Base-by-base conservation (phyloP, 2,329 filamentous ascomycete species). In the Verticillium klebahnii region DNA sequence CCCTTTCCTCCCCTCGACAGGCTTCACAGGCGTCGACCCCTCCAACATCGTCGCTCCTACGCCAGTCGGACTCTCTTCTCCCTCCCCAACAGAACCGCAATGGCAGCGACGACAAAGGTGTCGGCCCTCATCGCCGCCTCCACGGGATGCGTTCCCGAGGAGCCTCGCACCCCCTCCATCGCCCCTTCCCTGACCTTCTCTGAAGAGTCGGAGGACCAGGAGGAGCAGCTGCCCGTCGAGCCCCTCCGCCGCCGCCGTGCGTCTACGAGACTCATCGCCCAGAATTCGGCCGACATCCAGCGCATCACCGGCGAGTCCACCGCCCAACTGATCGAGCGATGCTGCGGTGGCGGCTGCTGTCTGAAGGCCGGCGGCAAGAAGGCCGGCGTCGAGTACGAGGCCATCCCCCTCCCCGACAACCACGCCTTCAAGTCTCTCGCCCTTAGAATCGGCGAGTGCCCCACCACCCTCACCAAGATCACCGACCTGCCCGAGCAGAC, bases 381-480 rank as follows among this genome's bases (percentile, higher is more conserved):
- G 58, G 73, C 79, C 2, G 77, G 77, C 36, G 64, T 85, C 56
- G 75, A 83, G 50, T 85, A 82, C 62, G 85, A 88, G 69, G 72
- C 71, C 7, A 73, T 89, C 23, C 69, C 78, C 17, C 71, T 86
- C 2, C 93, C 94, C 1, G 87, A 95, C 73, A 98, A 96, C 69
- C 84, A 89, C 63, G 95, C 95, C 17, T 99, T 91, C 78, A 84
- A 86, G 61, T 91, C 89, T 63, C 82, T 99, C 57, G 82, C 88
- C 59, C 83, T 98, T 67, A 90, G 89, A 69, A 82, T 98, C 63
- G 87, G 87, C 62, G 83, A 88, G 36, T 86, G 98, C 60, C 90
- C 89, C 6, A 91, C 87, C 58, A 80, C 84, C 19, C 80, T 98
- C 64, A 92, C 88, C 50, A 88, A 87, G 67, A 78, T 93, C 29